Evolutionary conservation across 192 early-diverging fungal species (phyloP).

Genomic region (Coemansia sp.): DNA sequence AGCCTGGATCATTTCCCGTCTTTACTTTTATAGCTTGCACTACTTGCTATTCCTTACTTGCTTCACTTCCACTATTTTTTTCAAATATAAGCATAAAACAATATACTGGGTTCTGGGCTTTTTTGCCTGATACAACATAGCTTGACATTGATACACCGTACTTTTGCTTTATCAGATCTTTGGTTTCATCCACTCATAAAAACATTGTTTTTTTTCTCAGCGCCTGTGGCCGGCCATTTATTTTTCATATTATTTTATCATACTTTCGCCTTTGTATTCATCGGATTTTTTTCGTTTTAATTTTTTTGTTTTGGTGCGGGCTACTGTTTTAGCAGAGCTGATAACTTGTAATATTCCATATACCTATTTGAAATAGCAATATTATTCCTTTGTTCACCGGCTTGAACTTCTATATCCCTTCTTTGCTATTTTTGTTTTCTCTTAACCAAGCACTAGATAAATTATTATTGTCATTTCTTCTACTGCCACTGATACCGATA

Average conservation of each 20-base stretch:
- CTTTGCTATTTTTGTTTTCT: neutral
- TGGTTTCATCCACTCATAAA: neutral
- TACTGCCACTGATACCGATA: neutral
- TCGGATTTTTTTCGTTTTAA: neutral
- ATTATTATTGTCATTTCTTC: neutral
- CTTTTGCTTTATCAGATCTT: neutral
- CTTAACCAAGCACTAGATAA: neutral
- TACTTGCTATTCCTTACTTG: constrained; percentile 1
- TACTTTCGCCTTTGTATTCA: neutral
- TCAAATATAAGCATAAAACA: neutral
- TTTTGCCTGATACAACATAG: neutral
- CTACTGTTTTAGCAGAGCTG: too few relatives aligned
- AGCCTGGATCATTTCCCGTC: neutral
- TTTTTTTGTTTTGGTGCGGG: too few relatives aligned
- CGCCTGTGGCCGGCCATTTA: neutral
- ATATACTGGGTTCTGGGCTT: neutral
- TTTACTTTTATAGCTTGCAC: neutral
- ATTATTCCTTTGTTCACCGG: neutral
- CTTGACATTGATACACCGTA: neutral
- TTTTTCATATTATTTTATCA: too few relatives aligned
- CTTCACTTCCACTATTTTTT: neutral
- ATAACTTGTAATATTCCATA: too few relatives aligned
- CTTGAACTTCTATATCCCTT: neutral
- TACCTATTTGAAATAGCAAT: neutral
- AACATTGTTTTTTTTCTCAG: neutral